Evolutionary conservation across 2,329 filamentous ascomycete genomes (phyloP).

Genomic region (Epichloe brachyelytri): DNA sequence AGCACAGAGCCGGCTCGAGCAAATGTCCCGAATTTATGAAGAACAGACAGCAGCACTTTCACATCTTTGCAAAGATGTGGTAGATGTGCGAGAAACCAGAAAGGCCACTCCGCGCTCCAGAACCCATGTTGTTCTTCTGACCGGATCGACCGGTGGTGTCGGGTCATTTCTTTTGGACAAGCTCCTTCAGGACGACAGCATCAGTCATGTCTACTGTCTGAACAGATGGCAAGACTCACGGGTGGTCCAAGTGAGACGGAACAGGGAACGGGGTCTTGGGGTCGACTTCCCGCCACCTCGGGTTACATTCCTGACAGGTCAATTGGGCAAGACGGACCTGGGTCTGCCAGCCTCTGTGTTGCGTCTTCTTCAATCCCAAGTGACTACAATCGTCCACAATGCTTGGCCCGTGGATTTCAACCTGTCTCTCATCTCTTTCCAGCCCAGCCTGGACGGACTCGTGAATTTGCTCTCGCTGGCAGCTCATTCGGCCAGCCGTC

Average conservation of each 20-base stretch:
- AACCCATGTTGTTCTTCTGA: slow-evolving; percentile 1
- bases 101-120: background rate
- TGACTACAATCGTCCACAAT: slow-evolving; percentile 5
- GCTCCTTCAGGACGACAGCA: background rate
- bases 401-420: slow-evolving; percentile 8
- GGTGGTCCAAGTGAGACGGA: background rate
- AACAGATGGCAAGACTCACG: slow-evolving; percentile 2
- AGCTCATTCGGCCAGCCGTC: background rate
- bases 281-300: background rate
- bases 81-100: background rate
- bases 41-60: background rate
- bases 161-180: slow-evolving; percentile 6
- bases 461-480: slow-evolving; percentile 4
- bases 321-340: background rate
- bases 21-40: background rate
- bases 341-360: background rate
- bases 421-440: slow-evolving; percentile 1
- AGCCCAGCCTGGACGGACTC: slow-evolving; percentile 1
- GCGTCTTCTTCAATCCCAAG: background rate
- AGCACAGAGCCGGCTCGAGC: background rate
- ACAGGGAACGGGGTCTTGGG: background rate
- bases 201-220: slow-evolving; percentile 2
- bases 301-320: slow-evolving; percentile 2
- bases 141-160: slow-evolving; percentile 5
- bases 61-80: background rate